These are phyloP conservation scores for Psilocybe mexicana DNA, from an alignment of 1,284 basidiomycete species.

Conservation along the genomic window DNA sequence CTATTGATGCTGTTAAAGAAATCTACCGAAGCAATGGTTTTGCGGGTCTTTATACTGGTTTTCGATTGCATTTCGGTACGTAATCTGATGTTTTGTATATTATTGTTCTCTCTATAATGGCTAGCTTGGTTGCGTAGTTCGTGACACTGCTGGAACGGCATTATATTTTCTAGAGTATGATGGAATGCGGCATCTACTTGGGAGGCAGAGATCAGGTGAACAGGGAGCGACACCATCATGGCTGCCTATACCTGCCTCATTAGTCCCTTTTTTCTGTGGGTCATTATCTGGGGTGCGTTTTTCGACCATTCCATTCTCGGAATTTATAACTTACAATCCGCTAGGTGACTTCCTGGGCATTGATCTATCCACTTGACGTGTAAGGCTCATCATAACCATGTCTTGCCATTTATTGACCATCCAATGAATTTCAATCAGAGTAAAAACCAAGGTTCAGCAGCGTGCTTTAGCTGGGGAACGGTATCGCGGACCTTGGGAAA, in stretches of 20 bases:
- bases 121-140: conserved; percentile 44
- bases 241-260: conserved; percentile 73
- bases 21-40: conserved; percentile 70
- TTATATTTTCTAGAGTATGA: conserved; percentile 91
- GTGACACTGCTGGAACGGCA: conserved; percentile 81
- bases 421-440: conserved; percentile 43
- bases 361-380: conserved; percentile 87
- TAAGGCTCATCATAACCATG: conserved; percentile 37
- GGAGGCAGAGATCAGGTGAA: conserved; percentile 68
- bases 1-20: conserved; percentile 71
- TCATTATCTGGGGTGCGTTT: conserved; percentile 71
- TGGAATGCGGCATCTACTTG: conserved; percentile 75
- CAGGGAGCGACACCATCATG: conserved; percentile 75
- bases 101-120: background rate
- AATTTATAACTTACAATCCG: conserved; percentile 1
- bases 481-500: conserved; percentile 68
- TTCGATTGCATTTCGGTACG: conserved; percentile 77
- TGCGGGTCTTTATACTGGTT: conserved; percentile 79
- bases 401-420: background rate
- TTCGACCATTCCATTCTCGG: background rate
- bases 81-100: conserved; percentile 14
- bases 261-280: conserved; percentile 86
- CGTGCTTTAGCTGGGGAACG: conserved; percentile 79
- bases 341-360: conserved; percentile 71
- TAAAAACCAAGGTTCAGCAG: conserved; percentile 93